These are phyloP conservation scores for Podaxis rugospora DNA, from an alignment of 768 basidiomycete genomes.

Conservation along the genomic window DNA sequence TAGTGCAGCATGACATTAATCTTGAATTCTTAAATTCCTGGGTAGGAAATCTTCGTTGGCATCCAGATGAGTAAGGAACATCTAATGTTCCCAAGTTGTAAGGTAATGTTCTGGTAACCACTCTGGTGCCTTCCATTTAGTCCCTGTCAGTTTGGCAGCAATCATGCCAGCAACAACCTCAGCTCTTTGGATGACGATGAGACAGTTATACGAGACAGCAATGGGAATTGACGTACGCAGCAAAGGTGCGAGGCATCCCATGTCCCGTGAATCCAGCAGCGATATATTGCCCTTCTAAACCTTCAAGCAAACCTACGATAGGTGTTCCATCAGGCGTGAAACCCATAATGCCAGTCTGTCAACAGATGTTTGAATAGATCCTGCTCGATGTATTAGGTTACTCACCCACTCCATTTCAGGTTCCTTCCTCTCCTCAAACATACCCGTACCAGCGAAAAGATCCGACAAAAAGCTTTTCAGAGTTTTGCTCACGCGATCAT, in stretches of 20 bases:
- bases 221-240: slow-evolving; percentile 44
- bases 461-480: slow-evolving; percentile 58
- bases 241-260: slow-evolving; percentile 75
- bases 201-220: neutral
- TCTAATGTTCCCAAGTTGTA: slow-evolving; percentile 20
- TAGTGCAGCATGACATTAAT: no score
- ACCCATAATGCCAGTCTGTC: slow-evolving; percentile 82
- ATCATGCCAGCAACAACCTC: slow-evolving; percentile 62
- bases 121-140: slow-evolving; percentile 45
- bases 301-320: slow-evolving; percentile 44
- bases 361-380: neutral
- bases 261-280: slow-evolving; percentile 73
- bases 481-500: slow-evolving; percentile 39
- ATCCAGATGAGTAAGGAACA: neutral
- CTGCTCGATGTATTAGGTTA: slow-evolving; percentile 5
- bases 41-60: no score
- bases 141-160: slow-evolving; percentile 36
- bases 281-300: slow-evolving; percentile 58
- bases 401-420: slow-evolving; percentile 83
- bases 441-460: slow-evolving; percentile 41
- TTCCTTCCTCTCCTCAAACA: slow-evolving; percentile 41
- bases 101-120: slow-evolving; percentile 63
- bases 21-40: no score
- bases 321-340: slow-evolving; percentile 60
- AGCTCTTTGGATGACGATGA: slow-evolving; percentile 35